Evolutionary conservation across 768 basidiomycete genomes (phyloP).

Genomic region (Paxillus rubicundulus): DNA sequence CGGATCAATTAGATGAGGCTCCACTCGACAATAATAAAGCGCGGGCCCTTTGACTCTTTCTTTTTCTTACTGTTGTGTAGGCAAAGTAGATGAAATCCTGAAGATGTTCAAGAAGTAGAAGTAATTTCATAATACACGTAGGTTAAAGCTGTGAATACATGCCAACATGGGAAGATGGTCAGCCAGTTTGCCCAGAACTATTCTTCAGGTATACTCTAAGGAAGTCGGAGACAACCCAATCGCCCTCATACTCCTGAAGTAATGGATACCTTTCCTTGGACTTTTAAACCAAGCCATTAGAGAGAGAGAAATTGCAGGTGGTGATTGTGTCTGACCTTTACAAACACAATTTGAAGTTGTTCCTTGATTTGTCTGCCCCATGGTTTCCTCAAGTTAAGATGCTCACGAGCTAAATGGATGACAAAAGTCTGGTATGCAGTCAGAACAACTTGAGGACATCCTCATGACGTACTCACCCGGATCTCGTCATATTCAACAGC

Average conservation of each 20-base stretch:
- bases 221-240: conserved; percentile 10
- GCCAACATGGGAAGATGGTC: too few relatives aligned
- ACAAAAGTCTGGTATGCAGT: not conserved
- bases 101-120: too few relatives aligned
- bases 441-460: not conserved
- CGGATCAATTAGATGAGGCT: too few relatives aligned
- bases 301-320: not conserved
- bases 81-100: too few relatives aligned
- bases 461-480: not conserved
- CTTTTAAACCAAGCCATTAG: not conserved
- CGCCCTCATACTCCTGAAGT: too few relatives aligned
- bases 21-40: too few relatives aligned
- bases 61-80: too few relatives aligned
- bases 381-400: not conserved
- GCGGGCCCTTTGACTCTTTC: too few relatives aligned
- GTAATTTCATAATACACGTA: too few relatives aligned
- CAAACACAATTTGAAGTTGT: not conserved
- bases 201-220: conserved; percentile 9
- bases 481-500: not conserved
- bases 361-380: not conserved
- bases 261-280: conserved; percentile 1
- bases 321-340: not conserved
- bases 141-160: too few relatives aligned
- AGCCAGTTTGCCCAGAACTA: conserved; percentile 1
- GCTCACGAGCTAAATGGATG: not conserved